Conservation (phyloP, 441 rosid genomes). For the Adansonia rubrostipa region DNA sequence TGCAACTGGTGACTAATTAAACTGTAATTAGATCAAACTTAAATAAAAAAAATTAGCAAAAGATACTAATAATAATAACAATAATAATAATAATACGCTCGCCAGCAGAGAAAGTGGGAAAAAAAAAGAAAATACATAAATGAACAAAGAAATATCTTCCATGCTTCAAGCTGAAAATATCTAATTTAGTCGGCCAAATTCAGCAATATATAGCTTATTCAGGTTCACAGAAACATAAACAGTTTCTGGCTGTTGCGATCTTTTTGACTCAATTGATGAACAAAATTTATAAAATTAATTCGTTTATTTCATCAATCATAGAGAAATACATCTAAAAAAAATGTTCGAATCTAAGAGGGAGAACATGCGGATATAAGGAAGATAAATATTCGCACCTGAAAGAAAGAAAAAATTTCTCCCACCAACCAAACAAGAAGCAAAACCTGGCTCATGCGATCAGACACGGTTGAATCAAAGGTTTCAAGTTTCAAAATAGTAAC, state of each 20-base stretch:
- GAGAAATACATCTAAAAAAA: neutral
- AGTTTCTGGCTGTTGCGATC: neutral
- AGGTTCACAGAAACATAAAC: neutral
- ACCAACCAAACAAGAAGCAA: conserved; percentile 36
- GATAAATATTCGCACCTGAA: neutral
- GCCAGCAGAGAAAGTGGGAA: conserved; percentile 19
- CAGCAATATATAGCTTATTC: neutral
- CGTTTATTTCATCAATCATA: neutral
- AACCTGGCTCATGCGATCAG: neutral
- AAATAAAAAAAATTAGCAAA: neutral
- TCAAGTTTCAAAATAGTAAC: conserved; percentile 5
- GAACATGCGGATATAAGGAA: neutral
- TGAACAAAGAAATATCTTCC: conserved; percentile 9
- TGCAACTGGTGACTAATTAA: conserved; percentile 16
- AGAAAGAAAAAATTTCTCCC: conserved; percentile 7
- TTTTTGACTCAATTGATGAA: neutral
- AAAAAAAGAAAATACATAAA: neutral
- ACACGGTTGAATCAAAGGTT: conserved; percentile 19
- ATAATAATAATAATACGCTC: neutral
- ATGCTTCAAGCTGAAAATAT: conserved; percentile 5
- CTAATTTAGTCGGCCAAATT: conserved; percentile 1
- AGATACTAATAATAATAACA: neutral
- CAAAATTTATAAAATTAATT: neutral
- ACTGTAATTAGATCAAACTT: conserved; percentile 23
- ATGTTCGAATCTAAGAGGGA: conserved; percentile 13